Base-by-base conservation (phyloP, 164 flowering plant genomes). In the Magnolia kwangsiensis region DNA sequence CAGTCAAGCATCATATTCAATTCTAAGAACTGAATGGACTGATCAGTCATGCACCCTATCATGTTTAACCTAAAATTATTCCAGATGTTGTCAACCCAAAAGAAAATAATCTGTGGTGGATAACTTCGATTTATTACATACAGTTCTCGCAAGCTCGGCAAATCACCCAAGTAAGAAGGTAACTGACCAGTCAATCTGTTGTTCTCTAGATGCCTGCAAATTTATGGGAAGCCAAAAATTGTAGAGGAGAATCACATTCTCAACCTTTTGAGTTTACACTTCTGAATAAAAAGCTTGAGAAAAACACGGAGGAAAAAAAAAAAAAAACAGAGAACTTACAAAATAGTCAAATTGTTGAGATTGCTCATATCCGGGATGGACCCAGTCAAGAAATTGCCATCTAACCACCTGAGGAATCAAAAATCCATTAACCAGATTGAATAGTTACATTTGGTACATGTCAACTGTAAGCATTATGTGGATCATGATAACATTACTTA, bases 171-270 rank as follows among this genome's bases (percentile, higher is more conserved):
- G 82, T 84, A 90, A 75, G 91, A 84, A 59, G 99, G 98, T 75
- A 96, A 68, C 69, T 85, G 82, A 64, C 99, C 98, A 74, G 82
- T 88, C 63, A 93, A 81, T 75, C 80, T 79, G 79, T 96, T 96
- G 88, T 93, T 89, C 85, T 93, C 98, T 51, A 96, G 85, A 87
- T 96, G 99, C 84, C 99, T 95, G 92, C 88, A 88, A 61, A 50
- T 73, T 72, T 50, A 55, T 1, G 14, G 71, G 61, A 24, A 74
- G 80, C 72, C 67, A 71, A 61, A 67, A 29, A 37, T 49, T 71
- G 59, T n/a, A 74, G 24, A 63, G 72, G 50, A 66, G 27, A 59
- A n/a, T 23, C 14, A 29, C 16, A 7, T 16, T 70, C 50, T 27
- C 16, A 2, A 20, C 14, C 31, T 58, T 51, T 65, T 50, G 19